Conservation (phyloP, 805 yeast genomes). For the Metschnikowia peoriensis region DNA sequence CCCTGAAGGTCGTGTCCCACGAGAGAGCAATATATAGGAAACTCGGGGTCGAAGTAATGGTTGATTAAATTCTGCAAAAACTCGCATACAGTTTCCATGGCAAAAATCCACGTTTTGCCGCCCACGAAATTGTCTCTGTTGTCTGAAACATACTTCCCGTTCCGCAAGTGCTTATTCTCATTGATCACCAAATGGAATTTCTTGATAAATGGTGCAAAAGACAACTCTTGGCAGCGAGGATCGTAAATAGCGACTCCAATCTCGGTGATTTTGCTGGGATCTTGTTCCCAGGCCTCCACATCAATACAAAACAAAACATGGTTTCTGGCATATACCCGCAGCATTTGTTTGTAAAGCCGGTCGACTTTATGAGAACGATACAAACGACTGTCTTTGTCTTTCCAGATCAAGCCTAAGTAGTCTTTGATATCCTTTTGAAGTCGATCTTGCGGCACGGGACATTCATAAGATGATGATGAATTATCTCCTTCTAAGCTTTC, state of each 20-base stretch:
- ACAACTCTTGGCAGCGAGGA: conserved; percentile 15
- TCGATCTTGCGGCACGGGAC: not conserved
- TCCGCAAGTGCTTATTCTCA: conserved; percentile 10
- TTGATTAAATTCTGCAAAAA: no score
- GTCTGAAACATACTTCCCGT: not conserved
- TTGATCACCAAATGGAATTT: conserved; percentile 19
- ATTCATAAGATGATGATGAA: not conserved
- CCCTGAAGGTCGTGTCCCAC: not conserved
- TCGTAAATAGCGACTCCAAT: conserved; percentile 26
- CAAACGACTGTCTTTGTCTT: not conserved
- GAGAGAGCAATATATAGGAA: not conserved
- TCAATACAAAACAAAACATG: conserved; percentile 18
- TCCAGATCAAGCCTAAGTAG: not conserved
- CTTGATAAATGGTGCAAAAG: conserved; percentile 16
- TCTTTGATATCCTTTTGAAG: not conserved
- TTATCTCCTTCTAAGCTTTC: not conserved
- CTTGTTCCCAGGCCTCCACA: conserved; percentile 18
- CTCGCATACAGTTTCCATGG: not conserved
- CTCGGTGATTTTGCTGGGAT: not conserved
- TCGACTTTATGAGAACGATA: not conserved
- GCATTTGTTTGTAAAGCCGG: not conserved
- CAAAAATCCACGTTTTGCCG: not conserved
- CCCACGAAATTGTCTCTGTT: not conserved
- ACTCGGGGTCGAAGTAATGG: not conserved
- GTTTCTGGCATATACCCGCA: not conserved